Base-by-base conservation (phyloP, 1,284 basidiomycete genomes). In the Malassezia furfur region DNA sequence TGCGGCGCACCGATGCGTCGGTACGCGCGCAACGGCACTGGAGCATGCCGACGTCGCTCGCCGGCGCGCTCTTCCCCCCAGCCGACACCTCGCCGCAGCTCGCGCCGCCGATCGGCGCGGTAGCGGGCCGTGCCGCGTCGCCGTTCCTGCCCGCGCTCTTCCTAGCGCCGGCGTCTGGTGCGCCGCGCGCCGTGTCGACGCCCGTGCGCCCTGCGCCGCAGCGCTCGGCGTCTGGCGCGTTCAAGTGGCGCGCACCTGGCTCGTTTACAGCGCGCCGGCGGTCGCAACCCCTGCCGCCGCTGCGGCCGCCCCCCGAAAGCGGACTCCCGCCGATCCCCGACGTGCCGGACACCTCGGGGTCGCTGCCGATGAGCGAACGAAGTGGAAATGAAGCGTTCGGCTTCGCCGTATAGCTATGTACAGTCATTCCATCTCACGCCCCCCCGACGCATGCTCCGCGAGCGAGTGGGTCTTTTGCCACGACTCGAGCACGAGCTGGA, bases 401-500 rank as follows among this genome's bases (percentile, higher is more conserved):
- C 37, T 21, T 48, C 22, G 47, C 47, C 15, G 34, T 48, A 22
- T 47, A 47, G 45, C 30, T 35, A 34, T 41, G 35, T 39, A 52
- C 41, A 57, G 5, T 43, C 32, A 30, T 21, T 52, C 55, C 50
- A 57, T 52, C 10, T 52, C 44, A 3, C 45, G 50, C 14, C 55
- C 55, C 7, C n/a, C 38, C 12, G 55, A 46, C 3, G 41, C 50
- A 45, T 57, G 48, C 14, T 48, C 55, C 12, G 15, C 45, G 1
- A 57, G 45, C 5, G 50, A 30, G 12, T 65, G 63, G 31, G 39
- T 61, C 55, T 66, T 60, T 37, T 61, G 57, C 75, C 74, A 76
- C 6, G 72, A 69, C 40, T 74, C 73, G 37, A 77, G 61, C 55
- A 75, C 54, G 5, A 76, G 55, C 41, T 61, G 50, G 40, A 77